These are phyloP conservation scores for Fusarium virguliforme DNA, from an alignment of 2,329 filamentous ascomycete genomes.

Conservation along the genomic window DNA sequence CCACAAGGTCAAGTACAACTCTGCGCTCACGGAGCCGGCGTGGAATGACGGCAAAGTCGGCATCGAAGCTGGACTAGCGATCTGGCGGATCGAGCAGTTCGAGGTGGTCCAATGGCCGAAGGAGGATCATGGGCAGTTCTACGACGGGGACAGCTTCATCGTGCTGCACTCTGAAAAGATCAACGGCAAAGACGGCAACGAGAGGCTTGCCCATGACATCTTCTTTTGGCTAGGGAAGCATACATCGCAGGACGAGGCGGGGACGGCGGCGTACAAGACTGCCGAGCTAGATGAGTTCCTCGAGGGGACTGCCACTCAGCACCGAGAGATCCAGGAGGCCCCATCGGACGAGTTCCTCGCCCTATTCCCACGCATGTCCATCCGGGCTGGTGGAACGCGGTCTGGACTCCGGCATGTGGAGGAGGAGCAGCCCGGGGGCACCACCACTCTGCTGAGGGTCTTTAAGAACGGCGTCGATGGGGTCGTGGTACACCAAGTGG, in stretches of 20 bases:
- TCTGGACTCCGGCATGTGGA: conserved; percentile 78
- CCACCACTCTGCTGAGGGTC: conserved; percentile 71
- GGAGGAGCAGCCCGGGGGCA: conserved; percentile 59
- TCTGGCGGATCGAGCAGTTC: conserved; percentile 80
- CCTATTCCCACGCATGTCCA: conserved; percentile 73
- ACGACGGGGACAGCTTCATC: conserved; percentile 79
- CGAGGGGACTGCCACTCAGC: conserved; percentile 73
- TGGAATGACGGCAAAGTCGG: conserved; percentile 75
- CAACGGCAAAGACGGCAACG: conserved; percentile 59
- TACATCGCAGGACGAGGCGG: conserved; percentile 78
- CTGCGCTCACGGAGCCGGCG: conserved; percentile 75
- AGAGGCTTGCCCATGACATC: conserved; percentile 73
- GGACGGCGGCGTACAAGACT: conserved; percentile 79
- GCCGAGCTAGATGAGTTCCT: conserved; percentile 80
- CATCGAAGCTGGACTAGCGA: conserved; percentile 66
- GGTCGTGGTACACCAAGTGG: conserved; percentile 76
- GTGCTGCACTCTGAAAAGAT: conserved; percentile 73
- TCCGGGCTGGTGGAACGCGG: conserved; percentile 72
- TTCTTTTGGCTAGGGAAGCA: conserved; percentile 80
- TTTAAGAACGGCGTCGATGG: conserved; percentile 71
- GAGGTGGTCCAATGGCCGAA: conserved; percentile 74
- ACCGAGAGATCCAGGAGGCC: conserved; percentile 74
- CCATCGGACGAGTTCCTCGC: conserved; percentile 73
- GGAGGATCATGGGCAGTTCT: conserved; percentile 72
- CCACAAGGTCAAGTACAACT: conserved; percentile 78